Base-by-base conservation (phyloP, 116 monocot genomes). In the Dioscorea cayenensis region DNA sequence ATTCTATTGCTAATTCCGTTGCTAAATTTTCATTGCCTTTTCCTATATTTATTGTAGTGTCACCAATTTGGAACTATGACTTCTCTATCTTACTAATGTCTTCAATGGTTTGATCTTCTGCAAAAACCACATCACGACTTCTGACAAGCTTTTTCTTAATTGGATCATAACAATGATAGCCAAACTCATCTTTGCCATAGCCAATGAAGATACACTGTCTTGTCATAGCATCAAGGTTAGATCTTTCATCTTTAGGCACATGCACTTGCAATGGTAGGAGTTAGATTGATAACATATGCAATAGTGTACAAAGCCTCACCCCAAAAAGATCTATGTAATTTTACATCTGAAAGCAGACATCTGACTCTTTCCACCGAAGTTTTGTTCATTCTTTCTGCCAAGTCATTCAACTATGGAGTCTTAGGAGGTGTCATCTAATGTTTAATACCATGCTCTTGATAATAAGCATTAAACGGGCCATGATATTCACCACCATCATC, bases 311-410 rank as follows among this genome's bases (percentile, higher is more conserved):
- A 49, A 49, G 61, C 28, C 16, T 73, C 73, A 7, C 64, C 49
- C 50, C 50, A 73, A 28, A 64, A 73, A 6, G 37, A 17, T 19
- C 32, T 73, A 5, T 64, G 62, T 11, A 75, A 43, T 27, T 75
- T 75, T 9, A 18, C 7, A 16, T 49, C 21, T 23, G 37, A 69
- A 0, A 75, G 28, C 75, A 75, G 49, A 25, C 27, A 43, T 17
- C 28, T 16, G 2, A 68, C 29, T 13, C 62, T 68, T 18, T 75
- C 49, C 17, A 58, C 13, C 27, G 69, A 68, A 12, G 59, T 65
- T 6, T 9, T 2, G n/a, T 66, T 72, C 66, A 77, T 66, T n/a
- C 65, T 77, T 18, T 77, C 68, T 6, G 22, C 68, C n/a, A 77
- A 23, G 0, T 66, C 77, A 72, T 77, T 66, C 8, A 59, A 28